Percentiles rank a stretch among this genome's conserved stretches.
Evolutionary conservation across 805 yeast genomes (phyloP).

Genomic region (Priceomyces fermenticarens): DNA sequence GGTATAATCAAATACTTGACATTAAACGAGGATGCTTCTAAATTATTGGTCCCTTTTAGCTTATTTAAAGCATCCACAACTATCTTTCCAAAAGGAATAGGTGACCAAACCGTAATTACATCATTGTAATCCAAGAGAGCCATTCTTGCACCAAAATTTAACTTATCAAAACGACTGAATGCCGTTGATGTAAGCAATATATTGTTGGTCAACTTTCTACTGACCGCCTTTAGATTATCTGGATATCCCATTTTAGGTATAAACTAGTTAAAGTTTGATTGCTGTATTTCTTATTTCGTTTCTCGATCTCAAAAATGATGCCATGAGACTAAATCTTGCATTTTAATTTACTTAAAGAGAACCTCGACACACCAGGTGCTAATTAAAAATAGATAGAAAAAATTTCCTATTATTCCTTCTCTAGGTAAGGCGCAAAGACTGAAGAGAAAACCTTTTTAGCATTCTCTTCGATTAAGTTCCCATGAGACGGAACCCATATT

Average conservation of each 20-base stretch:
- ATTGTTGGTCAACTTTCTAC: conserved; percentile 30
- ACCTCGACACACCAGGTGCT: no score
- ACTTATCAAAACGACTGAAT: conserved; percentile 26
- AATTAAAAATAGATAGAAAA: no score
- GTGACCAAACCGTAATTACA: conserved; percentile 49
- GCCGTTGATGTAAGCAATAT: conserved; percentile 33
- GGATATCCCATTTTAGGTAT: conserved; percentile 30
- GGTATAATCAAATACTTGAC: conserved; percentile 57
- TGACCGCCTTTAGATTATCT: conserved; percentile 25
- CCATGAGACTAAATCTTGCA: background rate
- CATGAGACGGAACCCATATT: conserved; percentile 56
- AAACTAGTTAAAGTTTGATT: no score
- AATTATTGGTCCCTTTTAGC: conserved; percentile 28
- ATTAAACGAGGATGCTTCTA: conserved; percentile 27
- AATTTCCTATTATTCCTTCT: no score
- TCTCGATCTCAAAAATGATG: background rate
- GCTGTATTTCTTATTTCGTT: background rate
- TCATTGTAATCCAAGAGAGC: conserved; percentile 31
- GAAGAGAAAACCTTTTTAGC: conserved; percentile 20
- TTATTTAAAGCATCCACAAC: conserved; percentile 38
- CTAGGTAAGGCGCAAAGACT: no score
- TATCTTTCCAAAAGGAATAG: conserved; percentile 52
- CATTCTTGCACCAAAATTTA: conserved; percentile 44
- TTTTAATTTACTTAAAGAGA: background rate
- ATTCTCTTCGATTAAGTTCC: conserved; percentile 47